phyloP scores from a whole-genome alignment of 805 yeast species.

The Sugiyamaella americana region DNA sequence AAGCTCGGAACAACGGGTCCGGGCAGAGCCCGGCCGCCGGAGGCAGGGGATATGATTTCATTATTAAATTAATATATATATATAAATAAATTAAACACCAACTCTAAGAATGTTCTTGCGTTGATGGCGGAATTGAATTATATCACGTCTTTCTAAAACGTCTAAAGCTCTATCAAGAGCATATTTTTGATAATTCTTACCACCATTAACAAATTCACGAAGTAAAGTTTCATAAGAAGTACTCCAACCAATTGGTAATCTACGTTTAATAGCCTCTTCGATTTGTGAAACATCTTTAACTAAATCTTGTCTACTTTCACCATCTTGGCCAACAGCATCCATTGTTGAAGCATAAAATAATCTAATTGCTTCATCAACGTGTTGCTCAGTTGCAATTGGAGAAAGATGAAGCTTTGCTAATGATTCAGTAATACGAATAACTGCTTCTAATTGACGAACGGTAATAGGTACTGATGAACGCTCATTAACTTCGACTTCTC shows the following conservation, averaged over 20 bases:
- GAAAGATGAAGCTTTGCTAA: constrained; percentile 79
- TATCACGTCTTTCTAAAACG: constrained; percentile 78
- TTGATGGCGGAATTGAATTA: constrained; percentile 83
- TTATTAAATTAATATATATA: no score
- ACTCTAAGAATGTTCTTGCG: constrained; percentile 51
- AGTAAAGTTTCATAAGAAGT: constrained; percentile 79
- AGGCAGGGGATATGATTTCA: no score
- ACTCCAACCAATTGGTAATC: constrained; percentile 95
- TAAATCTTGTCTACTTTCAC: constrained; percentile 50
- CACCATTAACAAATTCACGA: constrained; percentile 53
- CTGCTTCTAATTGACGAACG: constrained; percentile 94
- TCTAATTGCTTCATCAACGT: constrained; percentile 93
- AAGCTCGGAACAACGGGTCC: not conserved
- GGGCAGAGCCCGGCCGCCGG: not conserved
- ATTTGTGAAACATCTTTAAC: constrained; percentile 69
- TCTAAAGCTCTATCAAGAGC: constrained; percentile 79
- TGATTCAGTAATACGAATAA: constrained; percentile 90
- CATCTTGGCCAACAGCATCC: constrained; percentile 78
- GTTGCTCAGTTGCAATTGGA: constrained; percentile 80
- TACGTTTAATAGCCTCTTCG: constrained; percentile 77
- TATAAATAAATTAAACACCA: not conserved
- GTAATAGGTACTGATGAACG: constrained; percentile 91
- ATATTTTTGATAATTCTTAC: constrained; percentile 44
- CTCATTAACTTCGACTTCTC: constrained; percentile 75
- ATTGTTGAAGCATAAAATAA: constrained; percentile 94